Base-by-base conservation (phyloP, 208 protist genomes). In the Leishmania major region DNA sequence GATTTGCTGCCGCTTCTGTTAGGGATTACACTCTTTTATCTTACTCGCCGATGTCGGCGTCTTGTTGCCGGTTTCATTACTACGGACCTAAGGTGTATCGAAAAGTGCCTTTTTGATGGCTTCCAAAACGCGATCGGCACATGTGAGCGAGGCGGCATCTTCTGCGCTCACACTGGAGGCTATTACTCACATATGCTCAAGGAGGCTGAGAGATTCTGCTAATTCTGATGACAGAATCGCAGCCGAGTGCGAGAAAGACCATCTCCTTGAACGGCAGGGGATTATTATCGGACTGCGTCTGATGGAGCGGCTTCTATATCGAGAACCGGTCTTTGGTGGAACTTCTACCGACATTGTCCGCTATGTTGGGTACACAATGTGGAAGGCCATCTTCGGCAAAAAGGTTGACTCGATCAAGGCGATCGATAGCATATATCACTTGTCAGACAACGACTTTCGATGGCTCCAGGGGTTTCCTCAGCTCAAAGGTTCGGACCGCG, bases 361-460 rank as follows among this genome's bases (percentile, higher is more conserved):
- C 19, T 96, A 93, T 85, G 81, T 96, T 3, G 94, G 89, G 0
- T 88, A 89, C 57, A 88, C 87, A 5, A 77, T 96, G 75, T 97
- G 94, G 93, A 88, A 87, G 43, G 80, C 90, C 22, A 82, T 90
- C 19, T 96, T 95, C 85, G 94, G 94, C 25, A 95, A 96, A 62
- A 89, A 88, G 74, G 78, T 93, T 3, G 93, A 96, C 81, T 87
- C 87, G 40, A 90, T 97, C 55, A 92, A 88, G 75, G 81, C 88
- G 28, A 90, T 92, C 75, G 92, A 94, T 80, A 93, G 85, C 13
- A 70, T 90, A 35, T 96, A 92, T 82, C 89, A 85, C 77, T 81
- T 95, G 25, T 86, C 80, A 28, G 92, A 95, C 64, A 90, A 72
- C 19, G 82, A 90, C 83, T 93, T 96, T 70, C 76, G 83, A 4